Conservation (phyloP, 257 asterid genomes). For the Fraxinus cuspidata region DNA sequence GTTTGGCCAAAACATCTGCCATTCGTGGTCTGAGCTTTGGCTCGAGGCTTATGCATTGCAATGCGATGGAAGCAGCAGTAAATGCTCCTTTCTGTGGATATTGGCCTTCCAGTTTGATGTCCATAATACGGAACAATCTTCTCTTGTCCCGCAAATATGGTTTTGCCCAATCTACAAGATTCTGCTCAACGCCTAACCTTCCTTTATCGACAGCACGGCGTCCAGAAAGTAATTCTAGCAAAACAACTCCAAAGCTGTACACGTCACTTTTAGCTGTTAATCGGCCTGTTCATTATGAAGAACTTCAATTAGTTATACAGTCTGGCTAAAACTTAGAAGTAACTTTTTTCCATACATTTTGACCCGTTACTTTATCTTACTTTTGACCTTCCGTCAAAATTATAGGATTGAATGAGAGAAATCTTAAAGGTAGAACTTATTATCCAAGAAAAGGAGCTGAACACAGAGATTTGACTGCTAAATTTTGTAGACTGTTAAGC, state of each 20-base stretch:
- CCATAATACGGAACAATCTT: constrained; percentile 63
- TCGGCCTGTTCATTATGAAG: constrained; percentile 43
- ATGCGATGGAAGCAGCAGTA: constrained; percentile 48
- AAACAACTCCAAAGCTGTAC: constrained; percentile 73
- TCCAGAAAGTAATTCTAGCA: constrained; percentile 63
- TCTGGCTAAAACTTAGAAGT: not conserved
- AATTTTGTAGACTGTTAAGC: not conserved
- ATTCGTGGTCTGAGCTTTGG: constrained; percentile 59
- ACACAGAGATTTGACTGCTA: not conserved
- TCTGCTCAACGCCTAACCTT: constrained; percentile 50
- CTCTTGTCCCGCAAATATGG: constrained; percentile 66
- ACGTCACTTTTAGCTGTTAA: constrained; percentile 65
- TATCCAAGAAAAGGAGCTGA: not conserved
- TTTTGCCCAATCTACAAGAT: constrained; percentile 73
- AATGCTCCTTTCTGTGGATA: constrained; percentile 67
- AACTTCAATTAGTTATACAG: not conserved
- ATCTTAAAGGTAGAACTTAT: not conserved
- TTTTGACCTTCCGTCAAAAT: not conserved
- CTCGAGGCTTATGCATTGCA: constrained; percentile 52
- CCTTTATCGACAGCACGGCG: constrained; percentile 61
- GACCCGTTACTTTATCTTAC: not conserved
- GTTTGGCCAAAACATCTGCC: constrained; percentile 52
- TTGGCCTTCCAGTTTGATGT: constrained; percentile 61
- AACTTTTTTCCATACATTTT: not conserved
- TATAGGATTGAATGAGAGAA: too few relatives aligned